These are phyloP conservation scores for Phytophthora europaea DNA, from an alignment of 352 stramenopile genomes.

Conservation along the genomic window DNA sequence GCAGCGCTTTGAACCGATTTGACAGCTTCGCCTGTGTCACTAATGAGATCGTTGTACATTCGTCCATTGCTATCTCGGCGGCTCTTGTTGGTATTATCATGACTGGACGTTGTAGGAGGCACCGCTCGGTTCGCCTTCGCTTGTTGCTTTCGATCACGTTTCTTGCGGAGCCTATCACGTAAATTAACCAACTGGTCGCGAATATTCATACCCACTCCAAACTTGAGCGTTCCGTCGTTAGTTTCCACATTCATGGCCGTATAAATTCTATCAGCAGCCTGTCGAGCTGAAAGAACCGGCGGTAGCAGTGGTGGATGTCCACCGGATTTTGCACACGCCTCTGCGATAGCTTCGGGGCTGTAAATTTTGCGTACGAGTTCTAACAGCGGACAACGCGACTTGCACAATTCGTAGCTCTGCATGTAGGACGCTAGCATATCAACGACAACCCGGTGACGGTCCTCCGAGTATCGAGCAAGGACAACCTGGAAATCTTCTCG, in stretches of 20 bases:
- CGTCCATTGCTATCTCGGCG: background rate
- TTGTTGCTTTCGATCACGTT: conserved; percentile 14
- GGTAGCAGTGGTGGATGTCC: background rate
- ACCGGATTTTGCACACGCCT: conserved; percentile 26
- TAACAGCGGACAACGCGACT: conserved; percentile 34
- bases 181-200: conserved; percentile 36
- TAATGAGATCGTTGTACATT: background rate
- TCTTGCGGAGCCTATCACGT: conserved; percentile 13
- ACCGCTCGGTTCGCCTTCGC: background rate
- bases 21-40: background rate
- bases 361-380: conserved; percentile 38
- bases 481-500: conserved; percentile 52
- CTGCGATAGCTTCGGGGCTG: conserved; percentile 30
- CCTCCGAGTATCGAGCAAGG: conserved; percentile 42
- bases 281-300: conserved; percentile 9
- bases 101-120: background rate
- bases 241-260: conserved; percentile 37
- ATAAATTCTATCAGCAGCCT: conserved; percentile 39
- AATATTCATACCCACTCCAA: conserved; percentile 34
- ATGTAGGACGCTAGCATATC: conserved; percentile 47
- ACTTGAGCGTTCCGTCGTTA: conserved; percentile 37
- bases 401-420: conserved; percentile 35
- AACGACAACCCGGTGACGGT: conserved; percentile 41
- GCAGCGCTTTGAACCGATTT: background rate
- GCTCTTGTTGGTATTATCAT: background rate